These are phyloP conservation scores for Letharia lupina DNA, from an alignment of 495 filamentous ascomycete species.

Conservation along the genomic window DNA sequence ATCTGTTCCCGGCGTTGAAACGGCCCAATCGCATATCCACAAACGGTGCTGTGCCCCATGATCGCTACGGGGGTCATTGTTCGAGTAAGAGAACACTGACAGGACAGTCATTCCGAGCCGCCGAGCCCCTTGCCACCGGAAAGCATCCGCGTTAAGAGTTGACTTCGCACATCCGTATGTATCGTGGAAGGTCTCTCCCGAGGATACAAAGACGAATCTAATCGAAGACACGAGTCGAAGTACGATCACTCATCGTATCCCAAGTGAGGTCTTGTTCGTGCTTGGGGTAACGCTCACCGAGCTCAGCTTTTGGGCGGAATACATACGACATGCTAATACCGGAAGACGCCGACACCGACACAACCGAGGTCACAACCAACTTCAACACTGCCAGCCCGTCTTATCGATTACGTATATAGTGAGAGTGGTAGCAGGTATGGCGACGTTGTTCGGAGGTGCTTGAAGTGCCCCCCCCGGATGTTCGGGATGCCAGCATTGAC, in stretches of 20 bases:
- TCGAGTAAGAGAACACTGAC: too few species aligned
- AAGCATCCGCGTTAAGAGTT: neutral
- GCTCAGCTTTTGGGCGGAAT: conserved; percentile 27
- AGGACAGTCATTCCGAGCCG: too few species aligned
- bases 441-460: conserved; percentile 28
- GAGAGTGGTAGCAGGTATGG: conserved; percentile 28
- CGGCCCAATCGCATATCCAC: too few species aligned
- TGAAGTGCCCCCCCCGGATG: conserved; percentile 23
- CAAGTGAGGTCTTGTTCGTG: conserved; percentile 27
- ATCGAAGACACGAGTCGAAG: neutral
- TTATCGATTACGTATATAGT: conserved; percentile 23
- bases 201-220: neutral
- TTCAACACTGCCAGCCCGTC: conserved; percentile 27
- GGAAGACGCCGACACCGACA: conserved; percentile 25
- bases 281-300: conserved; percentile 30
- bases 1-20: too few species aligned
- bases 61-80: too few species aligned
- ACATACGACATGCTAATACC: conserved; percentile 20
- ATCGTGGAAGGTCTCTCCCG: neutral
- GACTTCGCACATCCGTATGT: neutral
- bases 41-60: too few species aligned
- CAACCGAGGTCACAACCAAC: conserved; percentile 19
- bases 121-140: neutral
- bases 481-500: conserved; percentile 22
- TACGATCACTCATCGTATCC: conserved; percentile 21